phyloP scores from a whole-genome alignment of 1,284 basidiomycete species.

The Ustilago nuda region DNA sequence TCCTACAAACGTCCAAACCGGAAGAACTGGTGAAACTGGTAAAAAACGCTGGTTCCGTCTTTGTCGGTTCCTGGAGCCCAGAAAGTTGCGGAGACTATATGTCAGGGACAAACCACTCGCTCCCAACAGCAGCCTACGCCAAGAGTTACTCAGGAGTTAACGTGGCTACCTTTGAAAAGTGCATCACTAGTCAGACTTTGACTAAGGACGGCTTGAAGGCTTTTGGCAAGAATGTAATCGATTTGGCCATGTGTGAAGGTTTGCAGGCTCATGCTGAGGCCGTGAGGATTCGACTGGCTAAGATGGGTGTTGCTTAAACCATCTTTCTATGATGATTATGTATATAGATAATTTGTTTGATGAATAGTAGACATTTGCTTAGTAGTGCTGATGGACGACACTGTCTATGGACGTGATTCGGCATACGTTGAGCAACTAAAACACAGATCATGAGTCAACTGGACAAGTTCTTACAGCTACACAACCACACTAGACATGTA shows the following conservation, averaged over 20 bases:
- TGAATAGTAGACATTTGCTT: neutral
- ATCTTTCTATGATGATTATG: neutral
- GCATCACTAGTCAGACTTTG: slow-evolving; percentile 95
- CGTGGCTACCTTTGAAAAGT: slow-evolving; percentile 96
- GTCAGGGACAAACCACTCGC: slow-evolving; percentile 96
- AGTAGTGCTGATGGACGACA: too few species aligned
- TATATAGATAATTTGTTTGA: neutral
- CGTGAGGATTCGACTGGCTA: slow-evolving; percentile 68
- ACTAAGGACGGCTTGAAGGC: slow-evolving; percentile 80
- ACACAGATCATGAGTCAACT: too few species aligned
- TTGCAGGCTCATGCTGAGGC: slow-evolving; percentile 86
- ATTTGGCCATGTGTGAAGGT: slow-evolving; percentile 93
- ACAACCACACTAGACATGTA: too few species aligned
- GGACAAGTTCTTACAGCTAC: too few species aligned
- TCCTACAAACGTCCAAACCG: slow-evolving; percentile 57
- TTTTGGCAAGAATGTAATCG: slow-evolving; percentile 89
- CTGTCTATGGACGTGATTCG: too few species aligned
- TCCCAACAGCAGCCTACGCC: slow-evolving; percentile 79
- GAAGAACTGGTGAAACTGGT: slow-evolving; percentile 61
- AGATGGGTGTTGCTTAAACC: slow-evolving; percentile 2
- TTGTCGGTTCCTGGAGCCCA: slow-evolving; percentile 79
- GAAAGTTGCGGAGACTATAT: slow-evolving; percentile 99
- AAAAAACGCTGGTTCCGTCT: slow-evolving; percentile 82
- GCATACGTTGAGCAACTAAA: too few species aligned
- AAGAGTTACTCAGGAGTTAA: slow-evolving; percentile 98